phyloP scores from a whole-genome alignment of 2,329 filamentous ascomycete species.

The Chaetomiaceae sp. region DNA sequence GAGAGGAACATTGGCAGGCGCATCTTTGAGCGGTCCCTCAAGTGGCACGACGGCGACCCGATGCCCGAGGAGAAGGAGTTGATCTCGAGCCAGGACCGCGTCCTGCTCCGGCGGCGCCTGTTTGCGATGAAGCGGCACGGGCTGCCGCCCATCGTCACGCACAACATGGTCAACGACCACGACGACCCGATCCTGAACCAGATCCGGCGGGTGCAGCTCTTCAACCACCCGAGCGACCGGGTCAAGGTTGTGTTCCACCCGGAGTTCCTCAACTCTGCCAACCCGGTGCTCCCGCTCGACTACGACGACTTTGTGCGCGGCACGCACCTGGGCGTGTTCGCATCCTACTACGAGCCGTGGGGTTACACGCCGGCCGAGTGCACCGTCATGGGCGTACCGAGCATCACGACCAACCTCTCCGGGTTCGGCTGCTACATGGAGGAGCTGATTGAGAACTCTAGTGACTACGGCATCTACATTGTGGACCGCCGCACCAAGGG shows the following conservation, averaged over 20 bases:
- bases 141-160: conserved; percentile 92
- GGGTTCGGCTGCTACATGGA: conserved; percentile 99
- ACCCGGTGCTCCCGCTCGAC: conserved; percentile 90
- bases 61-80: conserved; percentile 96
- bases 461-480: conserved; percentile 98
- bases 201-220: conserved; percentile 90
- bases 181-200: conserved; percentile 96
- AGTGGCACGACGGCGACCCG: conserved; percentile 91
- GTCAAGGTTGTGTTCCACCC: conserved; percentile 99
- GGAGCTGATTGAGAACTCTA: conserved; percentile 95
- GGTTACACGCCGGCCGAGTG: conserved; percentile 98
- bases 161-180: conserved; percentile 94
- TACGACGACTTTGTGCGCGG: conserved; percentile 98
- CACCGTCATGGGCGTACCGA: conserved; percentile 97
- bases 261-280: conserved; percentile 93
- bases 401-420: conserved; percentile 95
- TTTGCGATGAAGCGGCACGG: conserved; percentile 95
- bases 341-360: conserved; percentile 99
- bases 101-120: conserved; percentile 81
- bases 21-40: conserved; percentile 88
- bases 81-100: conserved; percentile 85
- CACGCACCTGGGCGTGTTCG: conserved; percentile 91
- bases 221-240: conserved; percentile 91
- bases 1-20: conserved; percentile 89
- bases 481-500: conserved; percentile 94